Base-by-base conservation (phyloP, 495 filamentous ascomycete species). In the Tuber calosporum region DNA sequence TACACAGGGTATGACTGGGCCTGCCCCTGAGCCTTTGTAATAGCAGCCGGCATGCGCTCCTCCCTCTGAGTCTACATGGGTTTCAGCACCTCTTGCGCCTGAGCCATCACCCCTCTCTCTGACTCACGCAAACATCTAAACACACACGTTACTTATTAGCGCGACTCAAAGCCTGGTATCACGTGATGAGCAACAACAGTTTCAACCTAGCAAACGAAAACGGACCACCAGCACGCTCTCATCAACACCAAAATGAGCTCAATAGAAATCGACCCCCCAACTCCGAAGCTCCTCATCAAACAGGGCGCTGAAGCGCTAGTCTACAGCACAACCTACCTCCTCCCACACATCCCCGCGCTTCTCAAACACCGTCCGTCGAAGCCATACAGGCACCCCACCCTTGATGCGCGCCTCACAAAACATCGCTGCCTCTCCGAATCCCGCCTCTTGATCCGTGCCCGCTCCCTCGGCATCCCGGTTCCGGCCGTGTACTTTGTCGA, bases 241-340 rank as follows among this genome's bases (percentile, higher is more conserved):
- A 62, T n/a, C 53, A 34, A 17, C 53, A 34, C 53, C 53, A 15
- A 34, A 19, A 62, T 62, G 53, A 34, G 53, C 53, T 30, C 53
- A 19, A 62, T 9, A 34, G 53, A 62, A 17, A 62, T 62, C 72
- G 39, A 62, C 20, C 37, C 67, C 20, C 72, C 67, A 38, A 75
- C 72, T 17, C 71, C 75, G 1, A 75, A 79, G 75, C 82, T 84
- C 22, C 85, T 95, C 79, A 87, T 97, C 73, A 88, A 90, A 48
- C 95, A 97, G 86, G 95, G 95, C 84, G 95, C 95, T 82, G 95
- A 99, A 88, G 93, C 91, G 67, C 92, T 93, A 79, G 86, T 99
- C 81, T 98, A 94, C 91, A 88, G 87, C 78, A 94, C 94, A 13
- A 89, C 87, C 77, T 93, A 92, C 84, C 91, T 97, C 78, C 80